Conservation (phyloP, 257 asterid species). For the Jasminum sambac region DNA sequence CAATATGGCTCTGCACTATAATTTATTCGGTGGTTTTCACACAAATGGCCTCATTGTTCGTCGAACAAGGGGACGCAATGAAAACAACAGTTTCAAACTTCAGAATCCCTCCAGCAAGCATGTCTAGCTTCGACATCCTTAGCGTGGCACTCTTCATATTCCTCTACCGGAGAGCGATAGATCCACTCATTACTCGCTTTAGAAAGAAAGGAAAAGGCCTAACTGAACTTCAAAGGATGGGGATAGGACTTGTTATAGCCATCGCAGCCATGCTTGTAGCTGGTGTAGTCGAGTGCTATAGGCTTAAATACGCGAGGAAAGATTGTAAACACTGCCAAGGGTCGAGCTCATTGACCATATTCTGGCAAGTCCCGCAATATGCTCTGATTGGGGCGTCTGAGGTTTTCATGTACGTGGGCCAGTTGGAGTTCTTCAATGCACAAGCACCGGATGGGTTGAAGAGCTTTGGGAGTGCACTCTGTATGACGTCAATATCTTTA, state of each 20-base stretch:
- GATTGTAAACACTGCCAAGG: slow-evolving; percentile 75
- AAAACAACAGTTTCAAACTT: slow-evolving; percentile 56
- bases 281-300: slow-evolving; percentile 70
- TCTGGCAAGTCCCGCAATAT: slow-evolving; percentile 95
- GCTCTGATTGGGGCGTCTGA: slow-evolving; percentile 87
- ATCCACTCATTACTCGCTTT: slow-evolving; percentile 51
- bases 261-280: slow-evolving; percentile 76
- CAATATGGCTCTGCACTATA: slow-evolving; percentile 97
- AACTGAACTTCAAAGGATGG: slow-evolving; percentile 93
- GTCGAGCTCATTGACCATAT: slow-evolving; percentile 80
- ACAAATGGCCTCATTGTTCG: slow-evolving; percentile 96
- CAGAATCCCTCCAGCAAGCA: slow-evolving; percentile 88
- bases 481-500: slow-evolving; percentile 90
- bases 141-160: slow-evolving; percentile 83
- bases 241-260: slow-evolving; percentile 79
- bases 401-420: slow-evolving; percentile 93
- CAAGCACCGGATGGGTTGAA: slow-evolving; percentile 89
- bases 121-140: slow-evolving; percentile 89
- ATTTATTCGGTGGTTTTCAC: slow-evolving; percentile 90
- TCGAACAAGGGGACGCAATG: slow-evolving; percentile 96
- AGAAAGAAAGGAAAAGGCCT: slow-evolving; percentile 47
- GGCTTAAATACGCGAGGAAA: slow-evolving; percentile 60
- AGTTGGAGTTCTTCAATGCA: slow-evolving; percentile 83
- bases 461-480: slow-evolving; percentile 94
- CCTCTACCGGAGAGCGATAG: slow-evolving; percentile 65